phyloP scores from a whole-genome alignment of 2,329 filamentous ascomycete species.

The Sporothrix curviconia region DNA sequence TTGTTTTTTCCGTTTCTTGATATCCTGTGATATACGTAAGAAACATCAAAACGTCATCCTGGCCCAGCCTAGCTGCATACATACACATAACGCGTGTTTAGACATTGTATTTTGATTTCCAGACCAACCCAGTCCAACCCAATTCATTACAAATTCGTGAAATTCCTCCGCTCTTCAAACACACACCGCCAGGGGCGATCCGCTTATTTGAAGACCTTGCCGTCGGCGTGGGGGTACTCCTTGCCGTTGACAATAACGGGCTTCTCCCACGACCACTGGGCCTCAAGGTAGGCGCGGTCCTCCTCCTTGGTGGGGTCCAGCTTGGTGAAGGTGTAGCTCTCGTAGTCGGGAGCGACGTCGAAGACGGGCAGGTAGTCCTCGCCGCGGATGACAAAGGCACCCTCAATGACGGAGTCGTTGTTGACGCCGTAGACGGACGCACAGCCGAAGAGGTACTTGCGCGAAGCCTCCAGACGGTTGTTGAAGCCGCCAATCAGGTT shows the following conservation, averaged over 20 bases:
- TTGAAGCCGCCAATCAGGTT: slow-evolving; percentile 99
- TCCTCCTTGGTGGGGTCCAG: slow-evolving; percentile 81
- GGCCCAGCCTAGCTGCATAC: slow-evolving; percentile 8
- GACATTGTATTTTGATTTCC: not conserved
- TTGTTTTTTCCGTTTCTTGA: slow-evolving; percentile 7
- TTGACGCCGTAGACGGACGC: slow-evolving; percentile 81
- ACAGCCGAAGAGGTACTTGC: slow-evolving; percentile 95
- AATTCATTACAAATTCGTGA: not conserved
- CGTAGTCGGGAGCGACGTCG: slow-evolving; percentile 93
- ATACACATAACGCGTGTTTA: not conserved
- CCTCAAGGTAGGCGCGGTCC: slow-evolving; percentile 79
- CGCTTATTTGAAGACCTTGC: slow-evolving; percentile 97
- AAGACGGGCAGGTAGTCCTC: slow-evolving; percentile 82
- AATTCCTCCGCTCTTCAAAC: not conserved
- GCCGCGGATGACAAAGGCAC: slow-evolving; percentile 91
- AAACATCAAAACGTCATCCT: slow-evolving; percentile 6
- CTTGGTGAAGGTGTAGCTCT: slow-evolving; percentile 96
- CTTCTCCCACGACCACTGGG: slow-evolving; percentile 90
- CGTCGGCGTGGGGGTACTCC: slow-evolving; percentile 79
- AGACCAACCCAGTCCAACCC: not conserved
- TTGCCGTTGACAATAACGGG: slow-evolving; percentile 74
- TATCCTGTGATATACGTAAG: slow-evolving; percentile 2
- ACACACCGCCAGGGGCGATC: not conserved
- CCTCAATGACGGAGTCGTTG: slow-evolving; percentile 86
- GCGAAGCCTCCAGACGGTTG: slow-evolving; percentile 89